Conservation (phyloP, 2,329 filamentous ascomycete species). For the Verticillium zaregamsianum region DNA sequence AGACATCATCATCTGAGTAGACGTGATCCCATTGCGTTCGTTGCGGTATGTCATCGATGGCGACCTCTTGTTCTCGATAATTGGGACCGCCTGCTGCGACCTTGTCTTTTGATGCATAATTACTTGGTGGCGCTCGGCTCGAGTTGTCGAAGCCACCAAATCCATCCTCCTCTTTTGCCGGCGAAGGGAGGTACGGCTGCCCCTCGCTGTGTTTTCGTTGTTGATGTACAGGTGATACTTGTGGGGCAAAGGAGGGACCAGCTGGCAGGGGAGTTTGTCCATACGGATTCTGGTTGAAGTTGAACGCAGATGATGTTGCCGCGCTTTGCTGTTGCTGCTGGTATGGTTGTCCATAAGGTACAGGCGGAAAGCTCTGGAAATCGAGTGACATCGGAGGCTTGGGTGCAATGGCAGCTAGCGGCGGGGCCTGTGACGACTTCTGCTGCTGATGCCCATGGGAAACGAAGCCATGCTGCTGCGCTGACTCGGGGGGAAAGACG, state of each 20-base stretch:
- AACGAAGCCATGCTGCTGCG: slow-evolving; percentile 39
- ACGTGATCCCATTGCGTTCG: slow-evolving; percentile 32
- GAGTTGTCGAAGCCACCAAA: background rate
- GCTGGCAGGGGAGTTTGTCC: background rate
- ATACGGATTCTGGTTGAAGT: background rate
- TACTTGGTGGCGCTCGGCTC: background rate
- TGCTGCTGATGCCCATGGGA: slow-evolving; percentile 25
- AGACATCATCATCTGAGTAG: slow-evolving; percentile 57
- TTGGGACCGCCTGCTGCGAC: background rate
- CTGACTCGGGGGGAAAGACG: slow-evolving; percentile 38
- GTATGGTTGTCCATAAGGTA: slow-evolving; percentile 11
- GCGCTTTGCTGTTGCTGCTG: background rate
- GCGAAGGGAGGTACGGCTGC: background rate
- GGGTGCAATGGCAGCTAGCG: slow-evolving; percentile 45
- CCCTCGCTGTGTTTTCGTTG: slow-evolving; percentile 4
- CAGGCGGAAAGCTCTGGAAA: slow-evolving; percentile 24
- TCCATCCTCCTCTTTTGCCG: background rate
- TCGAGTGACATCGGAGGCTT: slow-evolving; percentile 38
- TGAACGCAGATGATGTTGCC: background rate
- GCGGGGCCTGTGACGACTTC: slow-evolving; percentile 31
- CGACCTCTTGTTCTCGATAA: background rate
- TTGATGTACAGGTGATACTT: slow-evolving; percentile 10
- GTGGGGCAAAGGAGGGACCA: slow-evolving; percentile 7
- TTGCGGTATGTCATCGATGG: slow-evolving; percentile 4
- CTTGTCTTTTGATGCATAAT: background rate